These are phyloP conservation scores for Metroxylon sagu DNA, from an alignment of 176 grass and related monocot species.

Conservation along the genomic window DNA sequence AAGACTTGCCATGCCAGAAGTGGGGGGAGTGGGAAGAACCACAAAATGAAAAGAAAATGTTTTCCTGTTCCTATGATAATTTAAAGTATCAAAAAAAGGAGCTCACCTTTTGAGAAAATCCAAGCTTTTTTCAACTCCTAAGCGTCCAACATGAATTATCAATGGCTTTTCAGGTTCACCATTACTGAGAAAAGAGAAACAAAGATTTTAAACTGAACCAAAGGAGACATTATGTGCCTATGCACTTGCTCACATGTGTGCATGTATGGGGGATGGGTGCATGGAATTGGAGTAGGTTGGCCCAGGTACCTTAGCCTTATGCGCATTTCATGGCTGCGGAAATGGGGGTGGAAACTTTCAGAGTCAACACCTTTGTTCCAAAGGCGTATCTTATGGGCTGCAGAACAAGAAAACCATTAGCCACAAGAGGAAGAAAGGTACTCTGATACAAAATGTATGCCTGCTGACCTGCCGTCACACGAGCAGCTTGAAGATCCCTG, in stretches of 20 bases:
- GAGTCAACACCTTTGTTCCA: slow-evolving; percentile 99
- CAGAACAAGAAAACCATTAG: slow-evolving; percentile 25
- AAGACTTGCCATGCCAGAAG: no score
- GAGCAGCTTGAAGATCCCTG: slow-evolving; percentile 77
- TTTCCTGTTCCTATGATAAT: no score
- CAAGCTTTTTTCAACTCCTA: slow-evolving; percentile 92
- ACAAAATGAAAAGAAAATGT: no score
- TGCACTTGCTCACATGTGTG: background rate
- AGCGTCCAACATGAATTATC: slow-evolving; percentile 91
- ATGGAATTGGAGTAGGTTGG: no score
- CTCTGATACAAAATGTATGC: slow-evolving; percentile 14
- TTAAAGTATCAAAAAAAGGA: slow-evolving; percentile 2
- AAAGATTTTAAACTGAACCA: slow-evolving; percentile 1
- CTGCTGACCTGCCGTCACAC: slow-evolving; percentile 68
- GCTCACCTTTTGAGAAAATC: slow-evolving; percentile 89
- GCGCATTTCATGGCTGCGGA: slow-evolving; percentile 67
- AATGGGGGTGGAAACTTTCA: slow-evolving; percentile 82
- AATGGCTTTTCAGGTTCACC: slow-evolving; percentile 91
- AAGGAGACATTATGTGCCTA: no score
- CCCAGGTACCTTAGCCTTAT: slow-evolving; percentile 53
- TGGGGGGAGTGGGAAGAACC: no score
- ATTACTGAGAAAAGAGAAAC: slow-evolving; percentile 36
- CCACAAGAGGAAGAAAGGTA: background rate
- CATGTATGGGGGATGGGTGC: background rate
- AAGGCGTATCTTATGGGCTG: slow-evolving; percentile 79